Evolutionary conservation across 2,329 filamentous ascomycete species (phyloP).

Genomic region (Emmonsia crescens): DNA sequence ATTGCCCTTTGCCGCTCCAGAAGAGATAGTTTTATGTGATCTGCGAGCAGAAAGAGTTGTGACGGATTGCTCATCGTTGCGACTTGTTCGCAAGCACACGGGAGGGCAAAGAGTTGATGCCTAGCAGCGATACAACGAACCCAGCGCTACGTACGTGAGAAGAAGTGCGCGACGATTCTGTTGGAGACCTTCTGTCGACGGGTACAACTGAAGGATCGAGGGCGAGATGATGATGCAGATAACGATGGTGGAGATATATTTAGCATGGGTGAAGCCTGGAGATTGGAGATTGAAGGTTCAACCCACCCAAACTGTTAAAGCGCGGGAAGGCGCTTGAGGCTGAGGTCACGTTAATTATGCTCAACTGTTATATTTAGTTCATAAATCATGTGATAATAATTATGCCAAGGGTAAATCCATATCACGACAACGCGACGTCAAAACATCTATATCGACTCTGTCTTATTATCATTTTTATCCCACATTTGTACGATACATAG

Average conservation of each 20-base stretch:
- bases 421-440: neutral
- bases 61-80: slow-evolving; percentile 43
- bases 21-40: slow-evolving; percentile 93
- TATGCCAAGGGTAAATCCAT: neutral
- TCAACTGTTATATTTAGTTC: too few relatives aligned
- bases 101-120: neutral
- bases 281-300: neutral
- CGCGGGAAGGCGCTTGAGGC: neutral
- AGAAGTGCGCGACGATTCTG: neutral
- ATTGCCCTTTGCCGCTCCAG: slow-evolving; percentile 83
- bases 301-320: neutral
- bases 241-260: neutral
- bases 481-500: neutral
- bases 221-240: neutral
- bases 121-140: neutral
- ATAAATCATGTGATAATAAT: neutral
- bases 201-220: neutral
- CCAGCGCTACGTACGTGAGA: neutral
- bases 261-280: neutral
- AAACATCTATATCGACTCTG: too few relatives aligned
- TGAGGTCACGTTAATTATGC: too few relatives aligned
- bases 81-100: neutral
- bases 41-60: slow-evolving; percentile 83
- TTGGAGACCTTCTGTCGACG: neutral
- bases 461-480: neutral